A percentile compares a stretch with the other conserved stretches of the same genome.
Evolutionary conservation across 1,139 yeast species (phyloP).

Genomic region (Pichia sp.): DNA sequence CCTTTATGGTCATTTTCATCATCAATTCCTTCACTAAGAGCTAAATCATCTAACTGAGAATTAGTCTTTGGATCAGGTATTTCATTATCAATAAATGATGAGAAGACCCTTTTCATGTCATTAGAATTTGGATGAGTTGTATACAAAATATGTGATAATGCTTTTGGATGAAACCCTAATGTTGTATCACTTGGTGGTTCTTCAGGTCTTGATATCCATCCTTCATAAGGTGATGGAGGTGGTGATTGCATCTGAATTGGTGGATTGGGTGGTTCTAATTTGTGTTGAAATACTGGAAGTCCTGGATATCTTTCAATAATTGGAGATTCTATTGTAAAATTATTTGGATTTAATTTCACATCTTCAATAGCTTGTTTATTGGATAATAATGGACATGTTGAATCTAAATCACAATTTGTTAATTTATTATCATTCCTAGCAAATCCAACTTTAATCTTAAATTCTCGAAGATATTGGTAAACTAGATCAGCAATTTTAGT

Average conservation of each 20-base stretch:
- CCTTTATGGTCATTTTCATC: neutral
- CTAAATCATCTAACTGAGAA: slow-evolving; percentile 5
- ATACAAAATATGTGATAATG: slow-evolving; percentile 25
- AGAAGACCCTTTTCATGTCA: slow-evolving; percentile 9
- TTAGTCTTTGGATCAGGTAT: neutral
- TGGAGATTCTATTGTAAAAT: neutral
- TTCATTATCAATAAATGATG: slow-evolving; percentile 7
- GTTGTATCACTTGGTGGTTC: slow-evolving; percentile 27
- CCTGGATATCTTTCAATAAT: slow-evolving; percentile 11
- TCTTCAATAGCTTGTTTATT: too few relatives aligned
- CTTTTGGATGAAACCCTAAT: slow-evolving; percentile 26
- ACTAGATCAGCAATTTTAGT: slow-evolving; percentile 17
- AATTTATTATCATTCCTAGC: slow-evolving; percentile 20
- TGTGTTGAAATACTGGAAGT: neutral
- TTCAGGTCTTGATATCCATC: slow-evolving; percentile 26
- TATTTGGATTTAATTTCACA: slow-evolving; percentile 1
- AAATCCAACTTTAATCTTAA: slow-evolving; percentile 20
- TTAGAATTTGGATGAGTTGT: slow-evolving; percentile 15
- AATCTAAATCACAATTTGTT: slow-evolving; percentile 1
- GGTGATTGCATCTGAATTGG: slow-evolving; percentile 29
- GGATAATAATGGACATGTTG: too few relatives aligned
- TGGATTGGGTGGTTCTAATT: slow-evolving; percentile 22
- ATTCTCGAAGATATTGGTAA: slow-evolving; percentile 17
- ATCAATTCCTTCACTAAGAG: slow-evolving; percentile 9
- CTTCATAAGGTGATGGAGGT: slow-evolving; percentile 30